Evolutionary conservation across 2,329 filamentous ascomycete genomes (phyloP).

Genomic region (Fusarium sp.): DNA sequence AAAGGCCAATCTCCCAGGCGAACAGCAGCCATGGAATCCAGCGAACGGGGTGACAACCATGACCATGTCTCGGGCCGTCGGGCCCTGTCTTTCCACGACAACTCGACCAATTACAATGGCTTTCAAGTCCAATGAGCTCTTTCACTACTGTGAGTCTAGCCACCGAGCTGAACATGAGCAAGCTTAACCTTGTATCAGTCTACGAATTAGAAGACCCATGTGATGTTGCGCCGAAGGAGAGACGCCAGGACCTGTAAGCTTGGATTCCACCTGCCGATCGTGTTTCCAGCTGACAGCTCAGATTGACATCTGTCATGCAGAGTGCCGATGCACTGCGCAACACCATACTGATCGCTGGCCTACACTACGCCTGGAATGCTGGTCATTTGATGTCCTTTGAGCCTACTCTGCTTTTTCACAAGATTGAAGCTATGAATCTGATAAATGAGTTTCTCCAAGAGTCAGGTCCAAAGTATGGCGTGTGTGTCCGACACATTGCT

Average conservation of each 20-base stretch:
- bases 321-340: conserved; percentile 37
- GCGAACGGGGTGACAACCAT: background rate
- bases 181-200: background rate
- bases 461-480: background rate
- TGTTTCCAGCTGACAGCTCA: background rate
- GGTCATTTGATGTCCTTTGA: conserved; percentile 36
- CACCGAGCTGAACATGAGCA: no score
- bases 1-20: conserved; percentile 36
- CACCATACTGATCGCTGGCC: conserved; percentile 40
- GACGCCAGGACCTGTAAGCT: conserved; percentile 13
- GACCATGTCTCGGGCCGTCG: conserved; percentile 11
- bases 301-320: conserved; percentile 25
- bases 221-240: conserved; percentile 15
- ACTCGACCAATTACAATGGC: conserved; percentile 38
- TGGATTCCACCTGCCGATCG: fast-evolving
- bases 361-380: conserved; percentile 42
- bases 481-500: conserved; percentile 37
- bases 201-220: conserved; percentile 10
- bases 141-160: conserved; percentile 40
- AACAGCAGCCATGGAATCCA: conserved; percentile 40
- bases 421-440: conserved; percentile 37
- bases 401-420: conserved; percentile 41
- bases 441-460: conserved; percentile 29
- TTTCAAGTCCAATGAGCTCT: conserved; percentile 41
- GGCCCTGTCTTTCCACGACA: conserved; percentile 7